A percentile compares a stretch with the other conserved stretches of the same genome.
Evolutionary conservation across 352 stramenopile genomes (phyloP).

Genomic region (Blastocystis sp.): DNA sequence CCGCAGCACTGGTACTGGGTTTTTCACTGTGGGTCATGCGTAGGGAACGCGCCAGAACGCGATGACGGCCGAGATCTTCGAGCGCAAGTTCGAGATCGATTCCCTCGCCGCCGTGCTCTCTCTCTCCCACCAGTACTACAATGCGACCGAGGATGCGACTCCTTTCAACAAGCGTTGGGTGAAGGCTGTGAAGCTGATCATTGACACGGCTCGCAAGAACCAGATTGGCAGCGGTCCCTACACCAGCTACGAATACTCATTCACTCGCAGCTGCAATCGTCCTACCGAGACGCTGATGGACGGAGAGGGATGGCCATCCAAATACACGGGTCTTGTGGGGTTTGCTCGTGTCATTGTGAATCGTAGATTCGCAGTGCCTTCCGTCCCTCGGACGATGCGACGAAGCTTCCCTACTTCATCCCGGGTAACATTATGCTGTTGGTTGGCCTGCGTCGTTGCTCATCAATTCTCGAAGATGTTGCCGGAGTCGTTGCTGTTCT

Average conservation of each 20-base stretch:
- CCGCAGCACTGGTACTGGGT: constrained; percentile 42
- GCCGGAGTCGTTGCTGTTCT: not conserved
- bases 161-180: constrained; percentile 75
- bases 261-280: constrained; percentile 75
- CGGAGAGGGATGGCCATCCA: constrained; percentile 75
- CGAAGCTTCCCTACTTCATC: constrained; percentile 76
- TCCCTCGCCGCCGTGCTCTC: constrained; percentile 76
- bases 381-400: constrained; percentile 77
- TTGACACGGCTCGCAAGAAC: constrained; percentile 74
- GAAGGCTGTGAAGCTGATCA: constrained; percentile 74
- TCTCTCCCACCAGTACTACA: constrained; percentile 75
- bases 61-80: constrained; percentile 76
- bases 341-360: not conserved
- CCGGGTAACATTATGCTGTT: constrained; percentile 77
- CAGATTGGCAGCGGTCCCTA: constrained; percentile 68
- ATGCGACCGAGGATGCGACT: constrained; percentile 27
- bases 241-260: constrained; percentile 75
- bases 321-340: constrained; percentile 72
- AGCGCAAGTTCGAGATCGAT: constrained; percentile 78
- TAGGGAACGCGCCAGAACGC: constrained; percentile 74
- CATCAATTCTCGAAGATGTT: constrained; percentile 31
- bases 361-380: constrained; percentile 75
- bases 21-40: too few relatives aligned
- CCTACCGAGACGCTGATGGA: constrained; percentile 76
- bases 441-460: constrained; percentile 71